A percentile compares a stretch with the other conserved stretches of the same genome.
Conservation (phyloP, 2,329 filamentous ascomycete species). For the Fusarium subglutinans region DNA sequence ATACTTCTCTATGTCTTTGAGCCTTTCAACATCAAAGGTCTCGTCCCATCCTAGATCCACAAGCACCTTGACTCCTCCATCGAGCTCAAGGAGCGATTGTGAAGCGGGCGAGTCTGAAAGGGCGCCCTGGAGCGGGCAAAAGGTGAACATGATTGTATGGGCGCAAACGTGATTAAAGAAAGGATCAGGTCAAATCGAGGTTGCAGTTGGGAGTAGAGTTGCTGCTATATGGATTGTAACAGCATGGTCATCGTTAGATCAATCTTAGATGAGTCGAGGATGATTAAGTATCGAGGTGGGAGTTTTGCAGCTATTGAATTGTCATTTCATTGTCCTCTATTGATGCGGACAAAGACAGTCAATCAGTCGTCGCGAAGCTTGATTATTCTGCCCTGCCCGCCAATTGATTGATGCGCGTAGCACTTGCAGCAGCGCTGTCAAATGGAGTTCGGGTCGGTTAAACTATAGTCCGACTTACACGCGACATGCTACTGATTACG, state of each 20-base stretch:
- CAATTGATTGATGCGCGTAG: constrained; percentile 32
- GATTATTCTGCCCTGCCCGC: constrained; percentile 16
- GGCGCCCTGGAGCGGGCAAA: constrained; percentile 90
- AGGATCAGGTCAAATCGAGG: constrained; percentile 8
- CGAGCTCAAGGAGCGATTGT: constrained; percentile 95
- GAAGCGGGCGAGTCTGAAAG: constrained; percentile 87
- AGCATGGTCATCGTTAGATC: constrained; percentile 33
- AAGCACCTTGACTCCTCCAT: constrained; percentile 94
- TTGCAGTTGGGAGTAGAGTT: not conserved
- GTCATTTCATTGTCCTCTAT: constrained; percentile 28
- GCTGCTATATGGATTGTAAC: constrained; percentile 27
- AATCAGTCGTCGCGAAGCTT: constrained; percentile 33
- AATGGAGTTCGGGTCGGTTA: constrained; percentile 18
- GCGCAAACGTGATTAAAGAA: constrained; percentile 23
- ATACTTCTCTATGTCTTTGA: constrained; percentile 91
- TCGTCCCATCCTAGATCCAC: constrained; percentile 98
- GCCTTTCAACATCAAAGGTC: constrained; percentile 81
- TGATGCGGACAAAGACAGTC: constrained; percentile 36
- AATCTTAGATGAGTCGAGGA: not conserved
- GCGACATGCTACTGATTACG: not conserved
- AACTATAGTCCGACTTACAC: constrained; percentile 40
- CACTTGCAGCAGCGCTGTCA: constrained; percentile 21
- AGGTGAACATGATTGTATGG: constrained; percentile 84
- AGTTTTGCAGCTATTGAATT: constrained; percentile 25
- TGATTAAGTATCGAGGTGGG: not conserved